Conservation (phyloP, 345 rosid genomes). For the Eucalyptus sp. region DNA sequence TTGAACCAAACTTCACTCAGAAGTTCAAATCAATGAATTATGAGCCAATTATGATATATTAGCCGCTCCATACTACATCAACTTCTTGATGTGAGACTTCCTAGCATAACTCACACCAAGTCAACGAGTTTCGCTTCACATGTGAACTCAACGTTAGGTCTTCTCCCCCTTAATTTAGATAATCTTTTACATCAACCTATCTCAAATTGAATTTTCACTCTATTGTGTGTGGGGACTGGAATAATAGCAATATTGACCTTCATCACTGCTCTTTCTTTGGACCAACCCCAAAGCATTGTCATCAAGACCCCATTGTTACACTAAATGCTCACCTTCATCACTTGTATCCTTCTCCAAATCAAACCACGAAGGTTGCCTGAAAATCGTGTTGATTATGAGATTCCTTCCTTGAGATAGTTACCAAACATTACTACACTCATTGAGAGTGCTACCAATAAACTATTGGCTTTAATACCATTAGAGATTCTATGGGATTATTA, state of each 20-base stretch:
- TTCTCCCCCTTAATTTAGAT: background rate
- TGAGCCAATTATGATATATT: background rate
- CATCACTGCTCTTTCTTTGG: background rate
- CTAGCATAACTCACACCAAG: background rate
- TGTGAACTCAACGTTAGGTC: background rate
- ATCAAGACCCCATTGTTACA: background rate
- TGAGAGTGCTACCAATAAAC: background rate
- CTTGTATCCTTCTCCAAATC: background rate
- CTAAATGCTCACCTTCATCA: background rate
- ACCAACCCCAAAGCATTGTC: background rate
- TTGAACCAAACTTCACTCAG: background rate
- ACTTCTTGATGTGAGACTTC: background rate
- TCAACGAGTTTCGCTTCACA: background rate
- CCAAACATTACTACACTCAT: background rate
- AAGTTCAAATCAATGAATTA: background rate
- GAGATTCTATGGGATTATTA: fast-evolving
- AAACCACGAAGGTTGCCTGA: background rate
- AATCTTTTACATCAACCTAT: background rate
- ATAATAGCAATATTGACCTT: background rate
- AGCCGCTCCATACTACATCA: background rate
- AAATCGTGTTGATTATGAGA: background rate
- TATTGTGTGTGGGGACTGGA: background rate
- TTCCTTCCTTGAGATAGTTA: background rate
- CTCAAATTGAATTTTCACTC: background rate
- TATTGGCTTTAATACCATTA: background rate